Percentiles rank a stretch among this genome's conserved stretches.
Evolutionary conservation across 371 early-diverging fungal species (phyloP).

Genomic region (Mucor indicus): DNA sequence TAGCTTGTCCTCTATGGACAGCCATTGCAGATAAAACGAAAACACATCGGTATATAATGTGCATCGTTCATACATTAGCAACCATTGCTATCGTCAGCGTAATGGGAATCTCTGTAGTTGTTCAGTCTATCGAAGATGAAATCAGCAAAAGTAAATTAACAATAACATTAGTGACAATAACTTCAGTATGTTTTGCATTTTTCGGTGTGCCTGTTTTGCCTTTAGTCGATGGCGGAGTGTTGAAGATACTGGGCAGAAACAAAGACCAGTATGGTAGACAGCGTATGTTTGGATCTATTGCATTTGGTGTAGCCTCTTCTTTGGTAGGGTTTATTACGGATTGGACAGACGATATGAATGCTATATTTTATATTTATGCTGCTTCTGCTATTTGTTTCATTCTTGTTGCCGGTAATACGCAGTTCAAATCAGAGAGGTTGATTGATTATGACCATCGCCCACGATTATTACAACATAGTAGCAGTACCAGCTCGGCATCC

Average conservation of each 20-base stretch:
- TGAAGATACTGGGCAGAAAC: conserved; percentile 46
- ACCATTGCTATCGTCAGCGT: conserved; percentile 52
- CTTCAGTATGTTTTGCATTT: conserved; percentile 51
- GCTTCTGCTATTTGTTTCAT: conserved; percentile 44
- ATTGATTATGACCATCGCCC: conserved; percentile 2
- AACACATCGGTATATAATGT: conserved; percentile 50
- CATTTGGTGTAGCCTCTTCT: conserved; percentile 48
- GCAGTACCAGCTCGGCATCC: not conserved
- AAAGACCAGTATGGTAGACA: conserved; percentile 53
- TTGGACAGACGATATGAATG: conserved; percentile 49
- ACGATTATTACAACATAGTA: not conserved
- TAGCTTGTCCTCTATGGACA: conserved; percentile 54
- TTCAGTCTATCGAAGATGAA: conserved; percentile 28
- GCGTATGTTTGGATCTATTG: conserved; percentile 53
- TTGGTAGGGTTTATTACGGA: conserved; percentile 47
- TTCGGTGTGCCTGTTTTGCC: conserved; percentile 53
- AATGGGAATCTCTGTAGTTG: conserved; percentile 47
- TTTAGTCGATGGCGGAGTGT: conserved; percentile 50
- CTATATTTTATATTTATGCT: conserved; percentile 49
- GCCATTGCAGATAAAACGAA: conserved; percentile 49
- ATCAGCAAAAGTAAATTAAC: conserved; percentile 27
- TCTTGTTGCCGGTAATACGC: conserved; percentile 38
- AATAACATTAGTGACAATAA: conserved; percentile 37
- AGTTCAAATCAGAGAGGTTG: conserved; percentile 42
- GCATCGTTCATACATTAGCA: conserved; percentile 48